Base-by-base conservation (phyloP, 768 basidiomycete genomes). In the Russula sp. region DNA sequence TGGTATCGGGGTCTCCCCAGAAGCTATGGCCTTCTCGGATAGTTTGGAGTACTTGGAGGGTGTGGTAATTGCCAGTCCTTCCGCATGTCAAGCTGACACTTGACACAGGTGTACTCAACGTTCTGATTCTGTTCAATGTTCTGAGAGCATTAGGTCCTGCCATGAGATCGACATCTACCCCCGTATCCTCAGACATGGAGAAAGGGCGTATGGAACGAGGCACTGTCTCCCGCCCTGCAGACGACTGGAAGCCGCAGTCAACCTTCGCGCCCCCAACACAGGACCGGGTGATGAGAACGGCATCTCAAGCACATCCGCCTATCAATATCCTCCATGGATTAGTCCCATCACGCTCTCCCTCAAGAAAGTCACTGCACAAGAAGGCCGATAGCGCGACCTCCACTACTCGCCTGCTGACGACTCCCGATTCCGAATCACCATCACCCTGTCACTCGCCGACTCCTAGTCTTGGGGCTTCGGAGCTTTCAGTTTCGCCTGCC, bases 91-190 rank as follows among this genome's bases (percentile, higher is more conserved):
- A 32, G 22, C 13, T 68, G 37, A 68, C 65, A n/a, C 42, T 6
- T 13, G 20, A 20, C 32, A 6, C 62, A 91, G 89, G 87, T 48
- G 67, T 84, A 32, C 82, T 82, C 27, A 85, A 90, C 68, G 85
- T 87, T 32, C 61, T 79, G 9, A 75, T 90, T n/a, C 77, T 89
- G 34, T 83, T 80, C 75, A 88, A 86, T 69, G 88, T 85, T 10
- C 81, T 88, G 70, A 81, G 83, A 10, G 78, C 87, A 55, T 74
- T 91, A 39, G 76, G 77, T 9, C 81, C 81, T 31, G 80, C 80
- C 27, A 79, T 85, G 67, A 74, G 79, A 62, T 72, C 53, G 5
- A 50, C 10, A 42, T n/a, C 16, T 10, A 13, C 9, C 10, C 22
- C 22, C 2, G 13, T 4, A 3, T 31, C 20, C 10, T 3, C 5